These are phyloP conservation scores for Schrenkiella parvula DNA, from an alignment of 345 rosid genomes.

Conservation along the genomic window DNA sequence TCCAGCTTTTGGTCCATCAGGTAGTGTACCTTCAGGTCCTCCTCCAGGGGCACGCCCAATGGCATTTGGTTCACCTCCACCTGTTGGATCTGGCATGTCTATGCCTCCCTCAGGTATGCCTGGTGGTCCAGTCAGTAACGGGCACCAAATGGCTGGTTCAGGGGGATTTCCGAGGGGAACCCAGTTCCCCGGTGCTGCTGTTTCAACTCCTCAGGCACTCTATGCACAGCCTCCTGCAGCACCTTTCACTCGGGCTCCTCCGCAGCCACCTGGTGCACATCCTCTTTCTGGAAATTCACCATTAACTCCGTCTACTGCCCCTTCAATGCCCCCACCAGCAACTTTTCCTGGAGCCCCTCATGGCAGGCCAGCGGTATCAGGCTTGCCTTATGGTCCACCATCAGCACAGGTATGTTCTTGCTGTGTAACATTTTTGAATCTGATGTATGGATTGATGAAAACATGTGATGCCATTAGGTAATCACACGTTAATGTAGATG, in stretches of 20 bases:
- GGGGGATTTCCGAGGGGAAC: conserved; percentile 39
- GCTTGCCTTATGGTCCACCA: conserved; percentile 65
- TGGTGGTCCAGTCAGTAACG: conserved; percentile 45
- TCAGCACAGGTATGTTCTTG: conserved; percentile 44
- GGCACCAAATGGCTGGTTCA: conserved; percentile 39
- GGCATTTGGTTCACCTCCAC: conserved; percentile 41
- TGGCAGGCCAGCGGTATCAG: conserved; percentile 42
- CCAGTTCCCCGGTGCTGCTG: conserved; percentile 40
- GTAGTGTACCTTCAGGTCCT: conserved; percentile 38
- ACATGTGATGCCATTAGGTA: background rate
- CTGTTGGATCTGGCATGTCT: conserved; percentile 39
- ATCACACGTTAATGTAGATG: background rate
- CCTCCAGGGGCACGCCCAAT: conserved; percentile 48
- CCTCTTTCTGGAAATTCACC: conserved; percentile 42
- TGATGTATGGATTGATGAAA: background rate
- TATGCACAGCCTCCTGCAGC: conserved; percentile 48
- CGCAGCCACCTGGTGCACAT: conserved; percentile 45
- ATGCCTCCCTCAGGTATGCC: conserved; percentile 35
- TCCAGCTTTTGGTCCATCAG: conserved; percentile 35
- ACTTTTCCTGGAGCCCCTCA: conserved; percentile 49
- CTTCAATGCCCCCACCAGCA: conserved; percentile 39
- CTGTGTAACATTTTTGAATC: background rate
- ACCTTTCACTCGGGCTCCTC: conserved; percentile 42
- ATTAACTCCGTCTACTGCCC: conserved; percentile 32
- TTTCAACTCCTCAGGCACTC: conserved; percentile 41